phyloP scores from a whole-genome alignment of 495 filamentous ascomycete genomes.

The Beverwykella pulmonaria region DNA sequence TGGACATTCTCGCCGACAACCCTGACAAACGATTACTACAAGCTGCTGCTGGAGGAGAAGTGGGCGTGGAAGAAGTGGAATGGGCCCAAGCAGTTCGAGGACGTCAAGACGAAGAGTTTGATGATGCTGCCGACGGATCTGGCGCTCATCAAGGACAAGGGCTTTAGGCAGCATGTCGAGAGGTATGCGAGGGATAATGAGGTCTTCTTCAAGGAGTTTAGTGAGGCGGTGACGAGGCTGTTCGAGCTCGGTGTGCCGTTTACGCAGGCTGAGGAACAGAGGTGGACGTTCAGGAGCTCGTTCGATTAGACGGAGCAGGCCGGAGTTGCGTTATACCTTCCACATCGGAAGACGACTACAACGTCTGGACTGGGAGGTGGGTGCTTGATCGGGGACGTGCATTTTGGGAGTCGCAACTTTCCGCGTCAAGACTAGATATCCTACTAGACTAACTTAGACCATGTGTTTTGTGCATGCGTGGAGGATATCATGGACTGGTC shows the following conservation, averaged over 20 bases:
- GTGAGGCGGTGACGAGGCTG: constrained; percentile 74
- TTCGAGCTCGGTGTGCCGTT: constrained; percentile 97
- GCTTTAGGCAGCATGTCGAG: constrained; percentile 80
- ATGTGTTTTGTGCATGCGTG: neutral
- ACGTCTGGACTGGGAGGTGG: no score
- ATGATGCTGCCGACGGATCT: constrained; percentile 99
- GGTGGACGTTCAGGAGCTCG: constrained; percentile 72
- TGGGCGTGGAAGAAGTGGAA: constrained; percentile 94
- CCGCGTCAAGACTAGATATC: constrained; percentile 17
- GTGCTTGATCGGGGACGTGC: constrained; percentile 13
- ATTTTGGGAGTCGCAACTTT: constrained; percentile 21
- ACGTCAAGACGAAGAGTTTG: constrained; percentile 76
- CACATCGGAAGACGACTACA: no score
- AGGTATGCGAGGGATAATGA: constrained; percentile 91
- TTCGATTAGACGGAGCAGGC: constrained; percentile 26
- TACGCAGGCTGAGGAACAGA: constrained; percentile 63
- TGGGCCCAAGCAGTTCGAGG: constrained; percentile 82
- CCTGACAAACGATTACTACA: constrained; percentile 93
- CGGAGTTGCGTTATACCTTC: no score
- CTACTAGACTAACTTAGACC: constrained; percentile 20
- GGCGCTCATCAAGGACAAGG: constrained; percentile 84
- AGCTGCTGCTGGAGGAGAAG: constrained; percentile 84
- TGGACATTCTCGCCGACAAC: constrained; percentile 97
- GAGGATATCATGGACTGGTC: no score
- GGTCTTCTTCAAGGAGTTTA: constrained; percentile 91